A percentile compares a stretch with the other conserved stretches of the same genome.
Conservation (phyloP, 2,329 filamentous ascomycete species). For the Colletotrichum lindemuthianum region DNA sequence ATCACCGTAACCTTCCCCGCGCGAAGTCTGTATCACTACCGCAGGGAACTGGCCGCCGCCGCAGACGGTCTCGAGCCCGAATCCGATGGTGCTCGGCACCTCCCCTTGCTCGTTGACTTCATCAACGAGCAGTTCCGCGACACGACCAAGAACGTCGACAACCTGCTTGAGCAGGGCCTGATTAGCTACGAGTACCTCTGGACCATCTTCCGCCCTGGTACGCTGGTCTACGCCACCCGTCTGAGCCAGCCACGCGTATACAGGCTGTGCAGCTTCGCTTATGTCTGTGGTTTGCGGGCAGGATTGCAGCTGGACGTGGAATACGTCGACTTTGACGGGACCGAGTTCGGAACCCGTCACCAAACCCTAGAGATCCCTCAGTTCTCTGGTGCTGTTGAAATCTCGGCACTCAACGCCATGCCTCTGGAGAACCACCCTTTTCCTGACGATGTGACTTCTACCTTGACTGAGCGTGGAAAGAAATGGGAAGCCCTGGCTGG, state of each 20-base stretch:
- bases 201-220: constrained; percentile 61
- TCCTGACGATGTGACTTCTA: constrained; percentile 43
- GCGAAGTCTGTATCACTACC: constrained; percentile 42
- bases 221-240: constrained; percentile 50
- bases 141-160: constrained; percentile 57
- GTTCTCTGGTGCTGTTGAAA: constrained; percentile 55
- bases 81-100: constrained; percentile 40
- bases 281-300: constrained; percentile 48
- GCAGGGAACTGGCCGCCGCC: constrained; percentile 39
- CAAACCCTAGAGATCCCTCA: constrained; percentile 48
- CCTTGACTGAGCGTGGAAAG: constrained; percentile 53
- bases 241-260: constrained; percentile 52
- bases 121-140: constrained; percentile 62
- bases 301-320: constrained; percentile 39
- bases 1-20: constrained; percentile 40
- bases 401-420: constrained; percentile 53
- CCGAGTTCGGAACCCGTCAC: constrained; percentile 53
- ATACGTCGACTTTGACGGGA: constrained; percentile 59
- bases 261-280: constrained; percentile 49
- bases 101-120: constrained; percentile 54
- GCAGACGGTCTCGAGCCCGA: constrained; percentile 38
- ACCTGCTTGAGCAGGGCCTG: constrained; percentile 62
- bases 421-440: constrained; percentile 56
- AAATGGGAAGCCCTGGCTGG: constrained; percentile 56
- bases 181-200: constrained; percentile 64